Conservation (phyloP, 2,329 filamentous ascomycete genomes). For the Cladophialophora yegresii region DNA sequence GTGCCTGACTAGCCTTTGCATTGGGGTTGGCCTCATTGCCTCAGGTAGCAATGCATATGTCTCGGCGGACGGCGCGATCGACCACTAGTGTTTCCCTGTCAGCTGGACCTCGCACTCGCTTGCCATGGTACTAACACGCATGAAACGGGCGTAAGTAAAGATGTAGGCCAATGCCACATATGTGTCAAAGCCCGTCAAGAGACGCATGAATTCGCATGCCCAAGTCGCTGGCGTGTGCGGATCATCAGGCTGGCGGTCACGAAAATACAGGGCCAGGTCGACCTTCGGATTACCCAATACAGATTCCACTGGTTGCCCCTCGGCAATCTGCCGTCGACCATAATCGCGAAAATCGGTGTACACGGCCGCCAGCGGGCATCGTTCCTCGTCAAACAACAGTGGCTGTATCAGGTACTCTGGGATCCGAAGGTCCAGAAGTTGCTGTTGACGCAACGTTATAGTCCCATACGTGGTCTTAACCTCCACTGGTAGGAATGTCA, state of each 20-base stretch:
- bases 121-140: conserved; percentile 17
- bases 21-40: conserved; percentile 21
- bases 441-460: not conserved
- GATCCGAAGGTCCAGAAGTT: conserved; percentile 5
- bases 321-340: conserved; percentile 19
- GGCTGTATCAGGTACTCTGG: conserved; percentile 20
- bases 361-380: conserved; percentile 18
- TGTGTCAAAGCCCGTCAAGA: conserved; percentile 17
- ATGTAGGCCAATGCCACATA: conserved; percentile 15
- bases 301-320: conserved; percentile 7
- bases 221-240: conserved; percentile 20
- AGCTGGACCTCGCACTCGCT: not conserved
- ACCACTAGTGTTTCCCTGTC: conserved; percentile 10
- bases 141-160: conserved; percentile 20
- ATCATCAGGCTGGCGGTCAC: conserved; percentile 11
- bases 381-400: conserved; percentile 19
- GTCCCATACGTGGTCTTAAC: not conserved
- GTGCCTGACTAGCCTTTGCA: conserved; percentile 20
- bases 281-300: conserved; percentile 13
- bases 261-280: conserved; percentile 15
- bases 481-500: not conserved
- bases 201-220: conserved; percentile 24
- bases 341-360: conserved; percentile 23
- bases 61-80: conserved; percentile 18
- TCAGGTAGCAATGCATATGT: conserved; percentile 21